Percentiles rank a stretch among this genome's conserved stretches.
Evolutionary conservation across 805 yeast species (phyloP).

Genomic region (Suhomyces sp.): DNA sequence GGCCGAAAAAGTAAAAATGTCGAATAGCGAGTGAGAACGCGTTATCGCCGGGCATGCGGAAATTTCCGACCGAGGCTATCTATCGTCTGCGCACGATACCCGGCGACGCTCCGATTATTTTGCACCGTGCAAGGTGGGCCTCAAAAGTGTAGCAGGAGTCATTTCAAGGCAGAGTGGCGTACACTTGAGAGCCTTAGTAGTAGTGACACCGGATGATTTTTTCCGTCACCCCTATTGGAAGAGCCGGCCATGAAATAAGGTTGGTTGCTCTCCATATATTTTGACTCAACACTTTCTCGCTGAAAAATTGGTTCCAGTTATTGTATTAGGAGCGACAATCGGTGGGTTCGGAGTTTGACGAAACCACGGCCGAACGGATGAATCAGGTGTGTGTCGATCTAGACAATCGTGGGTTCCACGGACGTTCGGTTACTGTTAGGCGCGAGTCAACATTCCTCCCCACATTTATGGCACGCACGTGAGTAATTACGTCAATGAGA

Average conservation of each 20-base stretch:
- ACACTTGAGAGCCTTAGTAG: background rate
- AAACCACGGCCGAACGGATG: background rate
- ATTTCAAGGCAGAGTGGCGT: background rate
- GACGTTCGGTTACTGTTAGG: background rate
- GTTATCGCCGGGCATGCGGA: conserved; percentile 7
- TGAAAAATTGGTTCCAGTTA: background rate
- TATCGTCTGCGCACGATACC: background rate
- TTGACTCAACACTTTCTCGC: background rate
- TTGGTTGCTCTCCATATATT: background rate
- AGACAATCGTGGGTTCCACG: background rate
- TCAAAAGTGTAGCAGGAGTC: background rate
- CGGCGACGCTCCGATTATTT: background rate
- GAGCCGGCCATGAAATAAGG: background rate
- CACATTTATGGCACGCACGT: background rate
- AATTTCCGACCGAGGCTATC: conserved; percentile 8
- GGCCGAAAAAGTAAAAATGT: background rate
- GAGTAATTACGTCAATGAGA: background rate
- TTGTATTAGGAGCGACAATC: background rate
- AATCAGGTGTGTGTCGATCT: background rate
- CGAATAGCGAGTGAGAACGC: background rate
- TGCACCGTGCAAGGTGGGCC: background rate
- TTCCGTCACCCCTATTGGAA: background rate
- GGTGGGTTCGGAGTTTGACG: background rate
- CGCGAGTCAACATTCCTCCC: background rate
- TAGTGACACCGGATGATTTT: background rate